These are phyloP conservation scores for Beauveria sp. DNA, from an alignment of 2,329 filamentous ascomycete genomes.

Conservation along the genomic window DNA sequence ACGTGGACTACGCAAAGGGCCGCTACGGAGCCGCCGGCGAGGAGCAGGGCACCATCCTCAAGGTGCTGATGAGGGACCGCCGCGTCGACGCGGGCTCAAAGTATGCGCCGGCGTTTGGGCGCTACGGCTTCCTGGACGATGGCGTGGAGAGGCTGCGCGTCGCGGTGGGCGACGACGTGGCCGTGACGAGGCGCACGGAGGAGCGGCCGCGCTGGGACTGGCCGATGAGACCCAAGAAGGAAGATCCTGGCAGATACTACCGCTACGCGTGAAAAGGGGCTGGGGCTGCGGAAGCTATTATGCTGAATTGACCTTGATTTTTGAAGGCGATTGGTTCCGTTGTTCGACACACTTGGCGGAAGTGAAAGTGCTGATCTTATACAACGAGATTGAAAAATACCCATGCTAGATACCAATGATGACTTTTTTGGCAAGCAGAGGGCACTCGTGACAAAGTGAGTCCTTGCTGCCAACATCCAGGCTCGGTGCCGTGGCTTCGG, in stretches of 20 bases:
- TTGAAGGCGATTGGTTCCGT: neutral
- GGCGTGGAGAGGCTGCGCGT: slow-evolving; percentile 26
- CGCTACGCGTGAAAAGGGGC: neutral
- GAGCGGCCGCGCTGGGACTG: slow-evolving; percentile 49
- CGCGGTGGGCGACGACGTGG: slow-evolving; percentile 48
- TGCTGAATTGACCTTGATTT: neutral
- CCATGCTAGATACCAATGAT: neutral
- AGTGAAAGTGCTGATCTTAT: neutral
- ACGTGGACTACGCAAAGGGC: slow-evolving; percentile 64
- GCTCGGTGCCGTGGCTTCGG: too few species aligned
- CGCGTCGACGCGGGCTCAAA: slow-evolving; percentile 62
- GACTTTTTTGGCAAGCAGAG: neutral
- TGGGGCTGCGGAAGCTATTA: neutral
- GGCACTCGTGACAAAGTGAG: neutral
- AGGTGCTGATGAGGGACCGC: slow-evolving; percentile 62
- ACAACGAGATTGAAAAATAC: neutral
- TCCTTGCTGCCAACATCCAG: too few species aligned
- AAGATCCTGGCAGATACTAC: slow-evolving; percentile 19
- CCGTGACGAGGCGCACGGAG: slow-evolving; percentile 39
- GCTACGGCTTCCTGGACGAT: slow-evolving; percentile 55
- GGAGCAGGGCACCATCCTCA: slow-evolving; percentile 52
- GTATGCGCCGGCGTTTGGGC: slow-evolving; percentile 64
- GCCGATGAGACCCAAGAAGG: slow-evolving; percentile 24
- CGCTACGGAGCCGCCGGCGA: slow-evolving; percentile 41
- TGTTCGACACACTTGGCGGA: neutral